Evolutionary conservation across 768 basidiomycete genomes (phyloP).

Genomic region (Mycena kentingensis): DNA sequence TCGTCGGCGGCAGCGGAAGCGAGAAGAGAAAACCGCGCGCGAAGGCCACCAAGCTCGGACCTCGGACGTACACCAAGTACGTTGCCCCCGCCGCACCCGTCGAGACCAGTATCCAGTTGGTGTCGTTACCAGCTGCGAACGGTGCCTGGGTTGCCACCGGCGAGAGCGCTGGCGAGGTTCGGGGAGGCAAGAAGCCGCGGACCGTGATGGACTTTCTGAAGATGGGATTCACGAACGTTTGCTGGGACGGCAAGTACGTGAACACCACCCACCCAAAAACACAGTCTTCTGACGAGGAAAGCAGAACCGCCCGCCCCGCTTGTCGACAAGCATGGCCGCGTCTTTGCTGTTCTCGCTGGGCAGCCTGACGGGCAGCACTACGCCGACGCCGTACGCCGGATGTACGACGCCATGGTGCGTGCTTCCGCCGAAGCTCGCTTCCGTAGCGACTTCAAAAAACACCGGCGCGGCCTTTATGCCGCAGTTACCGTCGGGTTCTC

Average conservation of each 20-base stretch:
- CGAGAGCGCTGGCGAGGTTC: not conserved
- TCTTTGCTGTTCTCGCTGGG: not conserved
- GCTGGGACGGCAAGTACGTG: not conserved
- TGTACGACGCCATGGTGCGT: too few species aligned
- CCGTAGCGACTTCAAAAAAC: too few species aligned
- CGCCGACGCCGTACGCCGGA: not conserved
- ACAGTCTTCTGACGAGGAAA: not conserved
- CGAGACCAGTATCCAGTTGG: not conserved
- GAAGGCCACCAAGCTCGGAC: too few species aligned
- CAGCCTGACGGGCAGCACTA: not conserved
- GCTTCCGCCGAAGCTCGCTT: too few species aligned
- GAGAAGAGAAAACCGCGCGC: too few species aligned
- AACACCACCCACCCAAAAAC: too few species aligned
- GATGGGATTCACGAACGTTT: not conserved
- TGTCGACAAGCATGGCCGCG: not conserved
- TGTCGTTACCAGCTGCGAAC: not conserved
- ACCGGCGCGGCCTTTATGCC: too few species aligned
- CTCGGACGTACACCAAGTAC: too few species aligned
- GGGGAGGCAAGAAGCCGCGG: slow-evolving; percentile 2
- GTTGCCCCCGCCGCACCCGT: not conserved
- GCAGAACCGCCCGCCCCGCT: not conserved
- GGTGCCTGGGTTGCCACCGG: not conserved
- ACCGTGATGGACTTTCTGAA: not conserved
- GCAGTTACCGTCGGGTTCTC: too few species aligned
- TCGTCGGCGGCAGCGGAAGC: too few species aligned